These are phyloP conservation scores for Panicum virgatum DNA, from an alignment of 202 grass and related monocot species.

Conservation along the genomic window DNA sequence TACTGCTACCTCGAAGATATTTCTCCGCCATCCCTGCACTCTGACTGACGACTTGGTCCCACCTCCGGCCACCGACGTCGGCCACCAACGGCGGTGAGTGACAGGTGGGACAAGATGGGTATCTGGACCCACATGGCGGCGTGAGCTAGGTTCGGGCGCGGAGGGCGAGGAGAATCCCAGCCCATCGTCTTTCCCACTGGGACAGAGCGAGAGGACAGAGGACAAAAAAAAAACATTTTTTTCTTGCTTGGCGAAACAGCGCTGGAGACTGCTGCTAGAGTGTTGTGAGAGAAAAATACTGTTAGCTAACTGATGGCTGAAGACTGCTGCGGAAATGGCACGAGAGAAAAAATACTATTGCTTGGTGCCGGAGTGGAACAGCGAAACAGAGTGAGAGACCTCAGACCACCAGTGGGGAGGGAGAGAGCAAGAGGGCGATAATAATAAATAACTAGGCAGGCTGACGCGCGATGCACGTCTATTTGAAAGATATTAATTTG, in stretches of 20 bases:
- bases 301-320: too few species aligned
- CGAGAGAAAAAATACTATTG: too few species aligned
- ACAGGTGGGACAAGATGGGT: accelerated
- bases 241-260: background rate
- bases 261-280: too few species aligned
- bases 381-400: too few species aligned
- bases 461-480: too few species aligned
- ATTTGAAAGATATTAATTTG: too few species aligned
- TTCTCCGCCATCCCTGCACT: background rate
- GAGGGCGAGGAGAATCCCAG: background rate
- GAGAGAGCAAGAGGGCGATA: too few species aligned
- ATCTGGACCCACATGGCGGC: background rate
- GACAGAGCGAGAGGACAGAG: background rate
- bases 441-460: too few species aligned
- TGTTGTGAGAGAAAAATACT: too few species aligned
- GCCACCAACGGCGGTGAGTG: background rate
- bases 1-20: constrained; percentile 21
- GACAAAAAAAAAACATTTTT: background rate
- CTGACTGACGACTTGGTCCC: background rate
- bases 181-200: background rate
- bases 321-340: too few species aligned
- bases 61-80: background rate
- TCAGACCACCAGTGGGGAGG: too few species aligned
- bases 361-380: too few species aligned
- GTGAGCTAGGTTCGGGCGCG: background rate